Evolutionary conservation across 306 rosid species (phyloP), one percentile per base, ranked within the genome.

Genomic region (Mucuna pruriens): DNA sequence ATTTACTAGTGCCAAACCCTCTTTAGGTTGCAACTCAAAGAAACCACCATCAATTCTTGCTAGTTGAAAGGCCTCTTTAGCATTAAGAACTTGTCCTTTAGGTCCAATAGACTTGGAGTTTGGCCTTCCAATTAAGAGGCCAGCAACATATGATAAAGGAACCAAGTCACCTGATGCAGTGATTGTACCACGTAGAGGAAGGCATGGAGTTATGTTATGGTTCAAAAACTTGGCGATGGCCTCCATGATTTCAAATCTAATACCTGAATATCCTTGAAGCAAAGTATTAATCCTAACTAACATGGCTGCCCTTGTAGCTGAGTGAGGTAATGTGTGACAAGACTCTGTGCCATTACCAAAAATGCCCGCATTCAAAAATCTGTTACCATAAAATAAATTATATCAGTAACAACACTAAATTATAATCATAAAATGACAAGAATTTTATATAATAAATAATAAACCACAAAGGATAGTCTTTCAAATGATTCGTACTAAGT

Each of bases 351-450:
- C 89, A 62, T 64, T 88, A 46, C 98, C 98, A 3, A 95, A 95
- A 42, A 95, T 86, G n/a, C 97, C 99, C 6, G 95, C 90, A 80
- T 95, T 95, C 91, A 95, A 87, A 54, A 95, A 95, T 64, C 99
- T 95, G 89, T 33, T 23, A 2, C 49, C 78, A 71, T 1, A 54
- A 78, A 75, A 49, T 6, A 71, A 25, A 36, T 23, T 42, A 16
- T 71, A 31, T 62, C 19, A 39, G 9, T 74, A 6, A 38, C 26
- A 62, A 38, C 9, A 66, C 7, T 39, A 15, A 25, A 71, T 7
- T 17, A 34, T 7, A 70, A 20, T 46, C 11, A 38, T 7, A 39
- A 31, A 38, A 10, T 38, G 13, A 16, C 0, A 20, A 5, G 8
- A 67, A 51, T 77, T 54, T 11, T 13, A 17, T n/a, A 44, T 15